Evolutionary conservation across 2,329 filamentous ascomycete genomes (phyloP), one percentile per base, ranked within the genome.

Genomic region (Microdochium bolleyi): DNA sequence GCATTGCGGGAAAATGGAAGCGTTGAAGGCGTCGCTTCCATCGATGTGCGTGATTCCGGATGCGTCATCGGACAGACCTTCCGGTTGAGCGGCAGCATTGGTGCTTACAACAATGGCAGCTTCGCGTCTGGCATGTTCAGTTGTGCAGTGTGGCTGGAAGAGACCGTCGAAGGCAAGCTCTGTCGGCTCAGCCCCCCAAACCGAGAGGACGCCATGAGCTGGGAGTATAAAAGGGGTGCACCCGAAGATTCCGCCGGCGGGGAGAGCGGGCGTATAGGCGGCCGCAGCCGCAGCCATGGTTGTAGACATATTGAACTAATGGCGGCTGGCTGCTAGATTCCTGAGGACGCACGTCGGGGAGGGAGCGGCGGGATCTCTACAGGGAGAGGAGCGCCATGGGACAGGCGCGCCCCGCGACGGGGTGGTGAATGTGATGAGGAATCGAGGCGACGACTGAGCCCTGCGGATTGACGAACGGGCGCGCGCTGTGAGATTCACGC

Each of bases 1-100:
- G 62, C 89, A 87, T 69, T 95, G 91, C 14, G 94, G 92, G 48
- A 94, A 92, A 21, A 89, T 91, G 37, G 92, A 96, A 52, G 92
- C 87, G 70, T 95, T 96, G 70, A 99, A 99, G 9, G 91, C 91
- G 62, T 95, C 89, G 57, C 82, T 79, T 52, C 89, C 82, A 67
- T 91, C 83, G 55, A 85, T 80, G 57, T 85, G 70, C 19, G n/a
- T 21, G 13, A 11, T 22, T 3, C 14, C 16, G 16, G 16, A 10
- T 7, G 3, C 5, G 41, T 24, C 22, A 7, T 19, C 41, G 41
- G 19, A 30, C 11, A 30, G 27, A 30, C 27, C 27, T 5, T 30
- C 19, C 5, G 16, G 19, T 3, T 19, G 4, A 13, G 13, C 7
- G 16, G 16, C n/a, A 5, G 16, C 13, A 21, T 16, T 7, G 41